Conservation (phyloP, 768 basidiomycete species). For the Macrolepiota albuminosa region DNA sequence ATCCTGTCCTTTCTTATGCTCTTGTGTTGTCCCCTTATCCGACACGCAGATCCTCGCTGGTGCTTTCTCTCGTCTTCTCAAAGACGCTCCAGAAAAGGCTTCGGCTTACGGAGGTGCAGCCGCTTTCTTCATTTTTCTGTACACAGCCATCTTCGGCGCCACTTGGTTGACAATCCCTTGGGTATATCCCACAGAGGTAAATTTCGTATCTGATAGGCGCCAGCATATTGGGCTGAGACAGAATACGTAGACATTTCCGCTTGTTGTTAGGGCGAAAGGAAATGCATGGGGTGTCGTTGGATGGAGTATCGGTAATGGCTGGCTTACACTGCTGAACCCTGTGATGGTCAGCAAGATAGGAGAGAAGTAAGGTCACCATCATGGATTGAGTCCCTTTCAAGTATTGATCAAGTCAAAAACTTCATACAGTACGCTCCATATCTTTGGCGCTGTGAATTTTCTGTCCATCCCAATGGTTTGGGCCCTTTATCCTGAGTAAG, state of each 20-base stretch:
- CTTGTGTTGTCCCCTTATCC: neutral
- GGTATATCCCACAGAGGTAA: constrained; percentile 28
- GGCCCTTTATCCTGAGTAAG: constrained; percentile 41
- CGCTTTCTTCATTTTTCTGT: constrained; percentile 39
- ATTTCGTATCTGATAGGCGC: neutral
- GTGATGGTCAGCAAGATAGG: constrained; percentile 38
- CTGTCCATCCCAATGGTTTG: constrained; percentile 38
- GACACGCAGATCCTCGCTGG: constrained; percentile 32
- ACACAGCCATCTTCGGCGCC: constrained; percentile 38
- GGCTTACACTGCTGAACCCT: constrained; percentile 39
- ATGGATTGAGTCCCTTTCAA: neutral
- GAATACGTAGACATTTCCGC: constrained; percentile 32
- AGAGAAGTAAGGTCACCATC: constrained; percentile 23
- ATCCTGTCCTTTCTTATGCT: neutral
- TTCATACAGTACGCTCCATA: constrained; percentile 34
- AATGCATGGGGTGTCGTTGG: constrained; percentile 44
- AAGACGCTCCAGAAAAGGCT: constrained; percentile 35
- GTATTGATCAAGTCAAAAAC: neutral
- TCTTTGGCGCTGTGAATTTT: constrained; percentile 40
- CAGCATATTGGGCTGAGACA: constrained; percentile 1
- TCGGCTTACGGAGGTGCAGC: constrained; percentile 36
- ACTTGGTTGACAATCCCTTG: constrained; percentile 44
- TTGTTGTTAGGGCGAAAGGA: constrained; percentile 39
- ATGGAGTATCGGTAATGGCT: constrained; percentile 39
- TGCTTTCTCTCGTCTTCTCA: constrained; percentile 35